Base-by-base conservation (phyloP, 192 early-diverging fungal genomes). In the Geosiphon pyriformis region DNA sequence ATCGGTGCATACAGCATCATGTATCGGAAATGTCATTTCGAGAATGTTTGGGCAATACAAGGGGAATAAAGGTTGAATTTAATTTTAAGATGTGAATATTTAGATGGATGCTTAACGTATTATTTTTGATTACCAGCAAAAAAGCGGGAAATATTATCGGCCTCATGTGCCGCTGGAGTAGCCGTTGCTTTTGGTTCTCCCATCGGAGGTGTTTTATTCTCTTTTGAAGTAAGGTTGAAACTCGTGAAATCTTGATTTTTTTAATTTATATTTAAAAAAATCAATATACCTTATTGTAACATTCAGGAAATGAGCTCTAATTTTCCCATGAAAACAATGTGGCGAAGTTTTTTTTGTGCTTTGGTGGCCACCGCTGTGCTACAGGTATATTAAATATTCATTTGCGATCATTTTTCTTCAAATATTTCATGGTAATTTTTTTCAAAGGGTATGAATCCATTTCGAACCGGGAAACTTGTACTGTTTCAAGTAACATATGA, bases 171-270 rank as follows among this genome's bases (percentile, higher is more conserved):
- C 0, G 95, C 97, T 3, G 97, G 96, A n/a, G 90, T 98, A 7
- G 92, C 93, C 0, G 94, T 95, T 3, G 96, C 95, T 4, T 98
- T 99, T 81, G 97, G 97, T 0, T 90, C 94, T 26, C 95, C 96
- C 0, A 95, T 98, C 60, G 96, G 87, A 0, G 89, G 88, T 20
- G 89, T 92, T 25, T 70, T 91, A 7, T 89, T 90, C 69, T 78
- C 81, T 7, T 72, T 83, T 23, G 83, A 85, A 68, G 78, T 79
- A 72, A 7, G 46, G 32, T 3, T 18, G n/a, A 20, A 63, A 27
- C 47, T 29, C 17, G 7, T 7, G 3, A 25, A 37, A 30, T 22
- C 31, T 37, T 48, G 1, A 25, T 22, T 31, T 53, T 71, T 27
- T 37, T 2, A 25, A 48, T 55, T 34, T 70, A 35, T 1, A 7